Conservation (phyloP, 2,329 filamentous ascomycete genomes). For the Diaporthe caulivora region DNA sequence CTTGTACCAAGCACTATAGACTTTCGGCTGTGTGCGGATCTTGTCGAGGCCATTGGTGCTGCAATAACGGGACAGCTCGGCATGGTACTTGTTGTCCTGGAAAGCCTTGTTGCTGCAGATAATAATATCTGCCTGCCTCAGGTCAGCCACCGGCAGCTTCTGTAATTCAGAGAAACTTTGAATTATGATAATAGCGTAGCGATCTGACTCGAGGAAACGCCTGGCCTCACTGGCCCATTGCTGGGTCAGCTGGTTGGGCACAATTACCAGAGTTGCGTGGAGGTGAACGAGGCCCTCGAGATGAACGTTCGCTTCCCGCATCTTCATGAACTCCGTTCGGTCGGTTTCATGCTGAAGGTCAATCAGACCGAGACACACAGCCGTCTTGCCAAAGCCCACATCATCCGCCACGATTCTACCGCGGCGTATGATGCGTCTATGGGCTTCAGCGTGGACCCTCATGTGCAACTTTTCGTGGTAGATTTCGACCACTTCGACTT, state of each 20-base stretch:
- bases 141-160: slow-evolving; percentile 18
- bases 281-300: slow-evolving; percentile 45
- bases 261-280: slow-evolving; percentile 54
- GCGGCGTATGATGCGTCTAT: slow-evolving; percentile 38
- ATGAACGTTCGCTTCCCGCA: slow-evolving; percentile 39
- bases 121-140: slow-evolving; percentile 53
- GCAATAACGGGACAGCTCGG: slow-evolving; percentile 31
- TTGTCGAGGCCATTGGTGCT: slow-evolving; percentile 20
- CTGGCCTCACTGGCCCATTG: slow-evolving; percentile 54
- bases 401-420: slow-evolving; percentile 59
- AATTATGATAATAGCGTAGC: slow-evolving; percentile 46
- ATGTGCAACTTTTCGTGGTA: slow-evolving; percentile 18
- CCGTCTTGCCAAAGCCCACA: slow-evolving; percentile 60
- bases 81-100: slow-evolving; percentile 25
- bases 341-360: slow-evolving; percentile 46
- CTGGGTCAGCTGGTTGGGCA: slow-evolving; percentile 53
- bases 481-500: slow-evolving; percentile 55
- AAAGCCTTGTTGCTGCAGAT: slow-evolving; percentile 51
- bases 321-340: slow-evolving; percentile 35
- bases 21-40: slow-evolving; percentile 3
- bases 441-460: slow-evolving; percentile 23
- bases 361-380: slow-evolving; percentile 54
- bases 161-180: slow-evolving; percentile 38
- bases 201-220: slow-evolving; percentile 48
- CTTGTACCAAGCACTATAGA: slow-evolving; percentile 39